Evolutionary conservation across 1,284 basidiomycete species (phyloP), one percentile per base, ranked within the genome.

Genomic region (Rhodotorula sp.): DNA sequence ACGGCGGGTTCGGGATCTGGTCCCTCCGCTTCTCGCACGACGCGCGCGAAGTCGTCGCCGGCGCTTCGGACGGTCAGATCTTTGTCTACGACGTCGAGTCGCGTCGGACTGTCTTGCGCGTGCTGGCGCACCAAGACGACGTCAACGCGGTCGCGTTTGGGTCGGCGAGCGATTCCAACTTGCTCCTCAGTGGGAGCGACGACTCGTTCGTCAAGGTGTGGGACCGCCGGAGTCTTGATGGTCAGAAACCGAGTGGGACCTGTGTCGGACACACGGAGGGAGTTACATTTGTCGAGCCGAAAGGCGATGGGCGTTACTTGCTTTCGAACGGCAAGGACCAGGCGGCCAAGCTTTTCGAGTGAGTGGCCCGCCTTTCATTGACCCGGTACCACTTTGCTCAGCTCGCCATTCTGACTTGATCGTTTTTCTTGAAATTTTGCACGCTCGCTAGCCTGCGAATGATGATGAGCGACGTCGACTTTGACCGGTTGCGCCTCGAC

Each of bases 241-340:
- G 69, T 3, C 86, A 85, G 60, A 92, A 90, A 76, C 93, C 96
- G 3, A 93, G 93, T 0, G 96, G 96, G 39, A 90, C 95, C 0
- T 86, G 99, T 2, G 89, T 93, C 31, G 96, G 97, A 0, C 96
- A 98, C 71, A 97, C 94, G 0, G 94, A 97, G 79, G 94, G 93
- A 49, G 90, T 97, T 74, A 93, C 93, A 31, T 65, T 65, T 47
- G 65, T 83, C 29, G 74, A 77, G 47, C 80, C 82, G 4, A 83
- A 83, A 66, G 83, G 93, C 18, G 97, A 99, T 79, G 96, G 95
- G 12, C 87, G 96, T 68, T 98, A 99, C 81, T 85, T 97, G 67
- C 89, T 98, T 51, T 95, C 91, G n/a, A 99, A 99, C 80, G 93
- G 93, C 62, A 99, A 99, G 82, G 97, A 99, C 80, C 96, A 98